Base-by-base conservation (phyloP, 345 rosid species). In the Toxicodendron radicans region DNA sequence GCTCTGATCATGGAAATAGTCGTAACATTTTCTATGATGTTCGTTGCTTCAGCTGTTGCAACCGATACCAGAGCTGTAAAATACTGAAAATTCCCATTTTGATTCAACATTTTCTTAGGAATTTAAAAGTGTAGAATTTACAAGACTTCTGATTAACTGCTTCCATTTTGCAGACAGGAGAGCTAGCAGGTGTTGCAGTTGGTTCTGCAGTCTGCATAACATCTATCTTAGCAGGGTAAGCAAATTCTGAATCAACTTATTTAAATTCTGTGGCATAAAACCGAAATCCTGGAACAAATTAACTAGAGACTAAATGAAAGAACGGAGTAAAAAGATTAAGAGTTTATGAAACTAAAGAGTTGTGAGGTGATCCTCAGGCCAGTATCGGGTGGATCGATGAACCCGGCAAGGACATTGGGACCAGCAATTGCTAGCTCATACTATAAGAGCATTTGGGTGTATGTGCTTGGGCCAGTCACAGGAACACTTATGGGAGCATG, bases 321-420 rank as follows among this genome's bases (percentile, higher is more conserved):
- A n/a, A 13, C 24, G 4, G 21, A 5, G 17, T 13, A 48, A 13
- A 46, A 54, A 56, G 21, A 12, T 7, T 23, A 58, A 23, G 41
- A 27, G 16, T 10, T 27, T 7, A n/a, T 8, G 0, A 51, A 62
- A 43, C 63, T 72, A 79, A 58, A 74, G 20, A 68, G 65, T 35
- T 66, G 12, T n/a, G 58, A 64, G 43, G 59, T 76, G n/a, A 77
- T 74, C 45, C 32, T 75, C 87, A 89, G 80, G 59, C 89, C 84
- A 60, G 71, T 84, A 64, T 83, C 83, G 18, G 87, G 88, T 66
- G 90, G 88, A 73, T 87, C 90, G 32, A 87, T 84, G 89, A 85
- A 85, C 79, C 94, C 91, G 30, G 89, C 86, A 57, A 88, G 85
- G 81, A 80, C 83, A 74, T 32, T 87, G 24, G 88, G 85, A 70